Percentiles rank a stretch among this genome's conserved stretches.
Conservation (phyloP, 2,329 filamentous ascomycete genomes). For the Orbilia quercus region DNA sequence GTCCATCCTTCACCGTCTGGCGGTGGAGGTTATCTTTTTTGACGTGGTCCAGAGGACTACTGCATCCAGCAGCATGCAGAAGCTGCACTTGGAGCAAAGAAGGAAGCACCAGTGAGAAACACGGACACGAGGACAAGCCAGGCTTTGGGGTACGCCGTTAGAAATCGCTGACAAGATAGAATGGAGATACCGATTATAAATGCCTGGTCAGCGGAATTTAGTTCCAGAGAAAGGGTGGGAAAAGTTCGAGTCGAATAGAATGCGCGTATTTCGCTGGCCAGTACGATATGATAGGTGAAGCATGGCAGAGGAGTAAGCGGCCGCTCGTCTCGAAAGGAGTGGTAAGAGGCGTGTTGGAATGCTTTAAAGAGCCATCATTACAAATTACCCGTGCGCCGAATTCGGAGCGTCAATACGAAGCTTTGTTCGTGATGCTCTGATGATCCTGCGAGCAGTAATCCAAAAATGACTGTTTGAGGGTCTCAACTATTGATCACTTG, state of each 20-base stretch:
- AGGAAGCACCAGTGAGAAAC: slow-evolving; percentile 53
- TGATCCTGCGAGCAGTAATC: too few relatives aligned
- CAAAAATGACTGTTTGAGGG: neutral
- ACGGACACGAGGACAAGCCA: slow-evolving; percentile 4
- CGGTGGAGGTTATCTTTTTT: slow-evolving; percentile 45
- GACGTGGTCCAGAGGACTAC: slow-evolving; percentile 53
- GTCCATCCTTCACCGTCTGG: slow-evolving; percentile 28
- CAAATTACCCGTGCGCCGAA: slow-evolving; percentile 23
- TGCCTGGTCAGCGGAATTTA: neutral
- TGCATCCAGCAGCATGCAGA: slow-evolving; percentile 45
- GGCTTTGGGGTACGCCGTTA: slow-evolving; percentile 5
- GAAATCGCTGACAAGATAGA: slow-evolving; percentile 45
- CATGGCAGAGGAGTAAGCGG: too few relatives aligned
- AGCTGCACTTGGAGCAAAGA: slow-evolving; percentile 25
- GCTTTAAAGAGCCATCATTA: neutral
- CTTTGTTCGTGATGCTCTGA: too few relatives aligned
- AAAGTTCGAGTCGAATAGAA: too few relatives aligned
- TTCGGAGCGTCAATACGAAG: slow-evolving; percentile 22
- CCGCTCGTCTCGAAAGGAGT: too few relatives aligned
- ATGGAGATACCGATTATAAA: slow-evolving; percentile 22
- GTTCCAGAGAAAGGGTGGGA: neutral
- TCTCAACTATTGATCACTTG: slow-evolving; percentile 12
- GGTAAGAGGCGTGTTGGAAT: too few relatives aligned
- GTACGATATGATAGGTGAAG: too few relatives aligned
- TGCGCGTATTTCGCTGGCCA: neutral